Base-by-base conservation (phyloP, 2,329 filamentous ascomycete species). In the Fusarium protoensiforme region DNA sequence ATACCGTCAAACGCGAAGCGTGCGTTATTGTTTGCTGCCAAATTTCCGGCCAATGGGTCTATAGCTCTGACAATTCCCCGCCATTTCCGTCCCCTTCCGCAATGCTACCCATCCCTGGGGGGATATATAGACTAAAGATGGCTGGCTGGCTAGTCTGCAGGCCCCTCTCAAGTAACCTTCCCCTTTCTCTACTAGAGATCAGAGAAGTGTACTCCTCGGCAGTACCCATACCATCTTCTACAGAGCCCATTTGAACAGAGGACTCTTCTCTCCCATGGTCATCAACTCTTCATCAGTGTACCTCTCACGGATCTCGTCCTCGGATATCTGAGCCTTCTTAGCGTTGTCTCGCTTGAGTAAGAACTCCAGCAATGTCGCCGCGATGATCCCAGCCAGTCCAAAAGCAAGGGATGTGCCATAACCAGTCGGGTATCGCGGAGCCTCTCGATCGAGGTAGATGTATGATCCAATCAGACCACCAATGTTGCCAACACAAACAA, bases 401-500 rank as follows among this genome's bases (percentile, higher is more conserved):
- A 53, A 53, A 10, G 48, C 48, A 29, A 53, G 48, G 1, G 48
- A 53, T 33, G 48, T 53, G 4, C 48, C 48, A 33, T 53, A 53
- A 0, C 48, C 48, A 14, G 48, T 53, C 2, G 48, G 48, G 27
- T 53, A 53, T 53, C 48, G 18, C 18, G 48, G 48, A 0, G 27
- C 27, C 27, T 53, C 48, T 20, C 48, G 48, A n/a, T 53, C 48
- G 1, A 53, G 48, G 3, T 53, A 53, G 10, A 53, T 53, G 4
- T 53, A 53, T 16, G 48, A 53, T 8, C 48, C 48, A 22, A 53
- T 53, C 7, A 53, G 13, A 3, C 48, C 48, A 20, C 48, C 48
- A 27, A 53, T 53, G 29, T 53, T 53, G 5, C 84, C 84, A 27
- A 82, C 73, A n/a, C 81, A 83, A 16, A 86, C 81, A 0, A 85